Evolutionary conservation across 176 grass and related monocot species (phyloP), one percentile per base, ranked within the genome.

Genomic region (Tillandsia leiboldiana): DNA sequence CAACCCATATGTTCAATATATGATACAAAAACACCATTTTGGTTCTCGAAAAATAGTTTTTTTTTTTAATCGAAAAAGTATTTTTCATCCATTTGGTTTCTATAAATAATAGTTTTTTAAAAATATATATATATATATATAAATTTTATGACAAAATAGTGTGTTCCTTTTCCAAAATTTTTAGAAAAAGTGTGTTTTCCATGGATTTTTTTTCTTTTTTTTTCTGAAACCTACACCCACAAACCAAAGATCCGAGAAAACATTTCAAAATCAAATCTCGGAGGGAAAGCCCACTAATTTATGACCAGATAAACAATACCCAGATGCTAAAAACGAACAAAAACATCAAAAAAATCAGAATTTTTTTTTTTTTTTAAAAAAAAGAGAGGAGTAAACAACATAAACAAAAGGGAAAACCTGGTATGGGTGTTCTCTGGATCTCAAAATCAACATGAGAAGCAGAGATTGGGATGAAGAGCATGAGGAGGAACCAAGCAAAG

Each of bases 401-500:
- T 71, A 62, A 63, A 66, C 58, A 10, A 9, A 52, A 71, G 68
- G 20, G 10, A 23, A 50, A 77, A 83, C 85, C 81, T 83, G 75
- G 64, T 70, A 9, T 2, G 51, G 51, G 51, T 49, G 73, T 65
- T 48, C 0, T 47, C 26, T 73, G 76, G 50, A 70, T 70, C 64
- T 73, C 64, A 24, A 81, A 53, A 48, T 54, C 64, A 51, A 72
- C 64, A 8, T 18, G 64, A 69, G 66, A 70, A 28, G 47, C 64
- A 59, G 80, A 83, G 72, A 87, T 73, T 9, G 85, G 81, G 11
- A 87, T 65, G 70, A 64, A 64, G 58, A 70, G 42, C 73, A 83
- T 80, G 47, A 87, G 77, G 11, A 87, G 72, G 65, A 80, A 59
- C 68, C 1, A 67, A 67, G 77, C 11, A 48, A 77, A 66, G 58